Evolutionary conservation across 2,329 filamentous ascomycete genomes (phyloP), one percentile per base, ranked within the genome.

Genomic region (Pseudopithomyces chartarum): DNA sequence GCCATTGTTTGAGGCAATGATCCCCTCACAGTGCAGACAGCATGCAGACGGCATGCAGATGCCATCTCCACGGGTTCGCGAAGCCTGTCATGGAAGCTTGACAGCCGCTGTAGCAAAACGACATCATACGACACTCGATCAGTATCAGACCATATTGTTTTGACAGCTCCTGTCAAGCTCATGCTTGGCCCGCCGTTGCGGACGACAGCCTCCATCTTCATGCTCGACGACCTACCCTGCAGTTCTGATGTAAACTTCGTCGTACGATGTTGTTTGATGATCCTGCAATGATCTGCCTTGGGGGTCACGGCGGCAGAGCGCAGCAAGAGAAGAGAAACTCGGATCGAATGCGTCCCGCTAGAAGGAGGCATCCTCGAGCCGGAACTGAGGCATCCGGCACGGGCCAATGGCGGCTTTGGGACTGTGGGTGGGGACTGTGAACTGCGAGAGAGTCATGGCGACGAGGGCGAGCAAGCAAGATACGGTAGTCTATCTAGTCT

Each of bases 231-330:
- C 52, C 55, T 46, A 19, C 54, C 61, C 55, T 61, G 60, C 55
- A 54, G 52, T 54, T 58, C 66, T 69, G 69, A 62, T 49, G 70
- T 63, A 73, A 74, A 73, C 71, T 67, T 67, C 61, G 70, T 73
- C 68, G 71, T 73, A 73, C 64, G 68, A 73, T 65, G 59, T 61
- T 68, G 71, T 73, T 73, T 73, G 68, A 70, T 65, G 59, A 52
- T 42, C 57, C 53, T 58, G 58, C 22, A 47, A 60, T 48, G 55
- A 59, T 50, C 55, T 56, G 58, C 56, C 17, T 19, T 33, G 17
- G 19, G 46, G 23, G 46, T n/a, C n/a, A n/a, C 46, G 17, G 23
- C 39, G 33, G 43, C 47, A 46, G 26, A 54, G 23, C 19, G 20
- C 11, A 10, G 22, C 12, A 13, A 13, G 12, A 19, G 38, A 17